Evolutionary conservation across 805 yeast genomes (phyloP).

Genomic region (Teunomyces gatunensis): DNA sequence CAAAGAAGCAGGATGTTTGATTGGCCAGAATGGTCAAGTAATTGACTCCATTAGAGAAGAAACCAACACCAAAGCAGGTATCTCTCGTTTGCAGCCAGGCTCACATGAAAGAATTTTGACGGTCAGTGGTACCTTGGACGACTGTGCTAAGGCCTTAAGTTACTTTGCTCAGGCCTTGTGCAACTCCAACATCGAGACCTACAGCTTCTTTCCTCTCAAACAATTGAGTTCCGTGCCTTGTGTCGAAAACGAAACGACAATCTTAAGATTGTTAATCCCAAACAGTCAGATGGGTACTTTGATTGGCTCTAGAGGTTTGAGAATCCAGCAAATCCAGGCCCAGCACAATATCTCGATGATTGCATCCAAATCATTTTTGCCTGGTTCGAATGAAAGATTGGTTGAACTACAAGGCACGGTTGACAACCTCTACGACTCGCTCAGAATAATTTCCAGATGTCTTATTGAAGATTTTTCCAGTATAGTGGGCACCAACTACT

Average conservation of each 20-base stretch:
- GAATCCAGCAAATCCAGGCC: conserved; percentile 78
- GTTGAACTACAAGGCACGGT: conserved; percentile 85
- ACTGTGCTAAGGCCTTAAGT: conserved; percentile 67
- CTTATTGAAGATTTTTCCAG: conserved; percentile 72
- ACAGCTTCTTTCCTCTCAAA: conserved; percentile 58
- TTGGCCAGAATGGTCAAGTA: conserved; percentile 79
- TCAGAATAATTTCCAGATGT: conserved; percentile 63
- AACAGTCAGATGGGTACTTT: conserved; percentile 86
- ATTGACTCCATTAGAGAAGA: conserved; percentile 73
- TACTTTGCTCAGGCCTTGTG: conserved; percentile 66
- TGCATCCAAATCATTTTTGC: conserved; percentile 80
- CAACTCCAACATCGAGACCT: conserved; percentile 38
- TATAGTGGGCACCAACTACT: conserved; percentile 62
- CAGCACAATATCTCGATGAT: conserved; percentile 71
- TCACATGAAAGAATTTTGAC: conserved; percentile 82
- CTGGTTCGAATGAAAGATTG: conserved; percentile 78
- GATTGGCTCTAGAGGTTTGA: conserved; percentile 78
- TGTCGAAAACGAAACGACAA: conserved; percentile 49
- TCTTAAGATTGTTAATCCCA: conserved; percentile 71
- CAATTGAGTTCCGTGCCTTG: conserved; percentile 53
- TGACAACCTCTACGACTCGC: conserved; percentile 54
- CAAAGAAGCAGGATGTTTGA: conserved; percentile 86
- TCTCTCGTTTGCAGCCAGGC: conserved; percentile 75
- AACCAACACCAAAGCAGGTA: conserved; percentile 82
- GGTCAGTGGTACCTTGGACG: conserved; percentile 68